Evolutionary conservation across 345 rosid genomes (phyloP), one percentile per base, ranked within the genome.

Genomic region (Acer campestre): DNA sequence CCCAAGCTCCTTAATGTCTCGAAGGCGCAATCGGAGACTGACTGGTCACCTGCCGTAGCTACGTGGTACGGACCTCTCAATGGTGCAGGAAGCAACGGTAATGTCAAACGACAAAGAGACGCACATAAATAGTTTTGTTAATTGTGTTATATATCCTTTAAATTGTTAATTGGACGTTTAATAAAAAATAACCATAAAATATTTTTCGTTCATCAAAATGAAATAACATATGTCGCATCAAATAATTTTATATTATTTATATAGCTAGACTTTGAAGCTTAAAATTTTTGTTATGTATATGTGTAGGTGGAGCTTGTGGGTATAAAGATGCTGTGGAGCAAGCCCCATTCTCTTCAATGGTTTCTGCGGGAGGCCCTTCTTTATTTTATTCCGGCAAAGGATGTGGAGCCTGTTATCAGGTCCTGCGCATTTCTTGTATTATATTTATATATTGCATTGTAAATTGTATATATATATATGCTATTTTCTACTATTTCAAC

Each of bases 331-430:
- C 81, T 2, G 91, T 90, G 12, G 89, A 58, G 31, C 73, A 70
- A 72, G 65, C 85, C 10, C 95, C 94, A 1, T 85, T 91, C 55
- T 53, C 75, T 27, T 81, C 87, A 7, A 78, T 85, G 86, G 63
- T 88, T 66, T 81, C 95, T 16, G 94, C 93, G 1, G 93, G 89
- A 62, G 90, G 90, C 0, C 91, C 90, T 84, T 83, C 94, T 42
- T 46, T 91, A 1, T 89, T 73, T 83, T 69, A 77, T 17, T 78
- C 83, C 12, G 94, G 93, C 59, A 70, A 85, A 80, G 98, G 97
- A 53, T 93, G 98, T 74, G 98, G 95, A 80, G 84, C 90, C 8
- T 91, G 98, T 84, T 94, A 88, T 72, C 82, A 88, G 91, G 91
- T 90, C 42, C 27, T 49, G n/a, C 46, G 29, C 10, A 7, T 58